Evolutionary conservation across 148 eudicot species (phyloP), one percentile per base, ranked within the genome.

Genomic region (Selenicereus undatus): DNA sequence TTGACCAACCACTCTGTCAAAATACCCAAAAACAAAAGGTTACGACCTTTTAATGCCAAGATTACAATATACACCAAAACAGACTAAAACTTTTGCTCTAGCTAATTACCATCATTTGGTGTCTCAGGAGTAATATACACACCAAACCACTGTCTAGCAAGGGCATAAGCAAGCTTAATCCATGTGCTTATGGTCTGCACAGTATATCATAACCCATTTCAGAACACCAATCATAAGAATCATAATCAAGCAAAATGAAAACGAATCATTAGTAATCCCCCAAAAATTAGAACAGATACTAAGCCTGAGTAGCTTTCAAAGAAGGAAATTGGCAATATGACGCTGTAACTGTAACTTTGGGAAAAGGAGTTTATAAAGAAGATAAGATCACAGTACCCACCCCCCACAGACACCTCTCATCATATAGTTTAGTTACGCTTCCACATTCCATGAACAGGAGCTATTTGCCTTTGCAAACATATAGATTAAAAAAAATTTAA

Each of bases 91-190:
- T n/a, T 10, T 62, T 69, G 51, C 45, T 68, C 43, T 70, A 72
- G 83, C 84, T 71, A 83, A 85, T 81, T 91, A 96, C 99, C 99
- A 88, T 96, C 99, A 88, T 80, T 92, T 75, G 97, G 87, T 75
- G 92, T 84, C 88, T 94, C 99, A 29, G 99, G 91, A 71, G 98
- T 90, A 35, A 96, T 91, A 89, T 88, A 96, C 54, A 96, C 94
- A 76, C 99, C 99, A 88, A 96, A 96, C 99, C 99, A 96, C 84
- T 93, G 99, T 74, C 93, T 87, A 85, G 99, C 95, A 82, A 96
- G 97, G 76, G 97, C 98, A 88, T 88, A 86, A 76, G 97, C 93
- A 82, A 96, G 92, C 85, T 86, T 91, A 73, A 93, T 92, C 86
- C 98, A 92, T 78, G 99, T 93, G 86, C 86, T 93, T 84, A 96